Evolutionary conservation across 805 yeast genomes (phyloP), one percentile per base, ranked within the genome.

Genomic region (Wickerhamiella occidentalis): DNA sequence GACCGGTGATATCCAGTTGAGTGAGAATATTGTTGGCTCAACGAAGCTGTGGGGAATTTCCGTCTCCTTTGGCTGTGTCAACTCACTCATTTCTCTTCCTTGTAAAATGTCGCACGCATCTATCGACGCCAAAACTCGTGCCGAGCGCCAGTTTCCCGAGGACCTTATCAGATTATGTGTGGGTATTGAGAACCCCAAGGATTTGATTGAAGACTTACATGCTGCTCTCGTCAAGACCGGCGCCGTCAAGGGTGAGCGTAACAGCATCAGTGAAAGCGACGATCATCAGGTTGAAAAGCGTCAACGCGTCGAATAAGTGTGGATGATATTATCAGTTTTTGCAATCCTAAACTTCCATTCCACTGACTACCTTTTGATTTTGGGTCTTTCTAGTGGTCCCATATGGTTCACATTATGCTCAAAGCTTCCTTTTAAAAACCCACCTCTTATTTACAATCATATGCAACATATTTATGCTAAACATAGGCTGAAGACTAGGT

Each of bases 51-150:
- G 82, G 70, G 85, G 88, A 36, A 85, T 88, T 55, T 85, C 95
- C 6, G 96, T 88, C 7, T 83, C 94, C 9, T 88, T 88, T 67
- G 97, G 97, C 19, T 83, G 95, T 64, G 95, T 90, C 53, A 85
- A 86, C 70, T 84, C 95, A 15, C 73, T 88, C 61, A 85, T 88
- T 51, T 85, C 95, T 36, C 76, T 88, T 80, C 97, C 97, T 13
- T 85, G 96, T 65, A 77, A 77, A 65, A 88, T 88, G 96, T 85
- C 95, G 6, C 97, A 88, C 62, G 96, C 96, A n/a, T 82, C 95
- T 2, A 88, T 88, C 54, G 95, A 87, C 58, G 82, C 87, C 22
- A 78, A 84, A 61, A 80, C 85, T 3, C 78, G 96, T 65, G 80
- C 79, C 45, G 94, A 83, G 64, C 78, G 97, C 64, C 86, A 80